These are phyloP conservation scores for Pelargonium nanum DNA, from an alignment of 345 rosid genomes.

Conservation along the genomic window DNA sequence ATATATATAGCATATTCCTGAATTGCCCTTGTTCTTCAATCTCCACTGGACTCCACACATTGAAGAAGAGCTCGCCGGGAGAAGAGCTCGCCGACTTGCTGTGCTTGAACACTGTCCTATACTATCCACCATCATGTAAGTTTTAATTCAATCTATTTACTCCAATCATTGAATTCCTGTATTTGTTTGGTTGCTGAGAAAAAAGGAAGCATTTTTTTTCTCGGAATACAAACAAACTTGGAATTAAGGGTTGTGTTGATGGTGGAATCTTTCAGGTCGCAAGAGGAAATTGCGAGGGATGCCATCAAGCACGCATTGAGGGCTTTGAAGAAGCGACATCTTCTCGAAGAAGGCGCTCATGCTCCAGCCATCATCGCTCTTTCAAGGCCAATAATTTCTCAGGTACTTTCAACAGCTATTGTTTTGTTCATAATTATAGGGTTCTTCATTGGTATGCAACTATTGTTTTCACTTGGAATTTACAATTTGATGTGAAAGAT, in stretches of 20 bases:
- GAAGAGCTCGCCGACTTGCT: background rate
- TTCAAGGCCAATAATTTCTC: conserved; percentile 62
- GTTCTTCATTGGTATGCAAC: too few relatives aligned
- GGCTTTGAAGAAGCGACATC: conserved; percentile 76
- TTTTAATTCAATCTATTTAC: background rate
- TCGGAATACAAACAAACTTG: too few relatives aligned
- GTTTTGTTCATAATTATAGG: too few relatives aligned
- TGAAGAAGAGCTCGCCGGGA: background rate
- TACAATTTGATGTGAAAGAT: too few relatives aligned
- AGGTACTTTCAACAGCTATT: conserved; percentile 36
- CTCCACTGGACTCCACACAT: background rate
- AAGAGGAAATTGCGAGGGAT: conserved; percentile 42
- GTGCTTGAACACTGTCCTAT: background rate
- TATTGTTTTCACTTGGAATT: too few relatives aligned
- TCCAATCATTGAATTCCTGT: background rate
- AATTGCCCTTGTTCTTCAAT: background rate
- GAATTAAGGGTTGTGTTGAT: too few relatives aligned
- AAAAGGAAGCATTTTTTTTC: too few relatives aligned
- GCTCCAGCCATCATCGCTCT: conserved; percentile 73
- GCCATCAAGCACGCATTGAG: conserved; percentile 76
- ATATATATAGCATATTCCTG: too few relatives aligned
- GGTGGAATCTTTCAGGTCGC: conserved; percentile 31
- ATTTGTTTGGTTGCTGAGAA: background rate
- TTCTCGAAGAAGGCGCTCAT: conserved; percentile 88
- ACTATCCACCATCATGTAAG: background rate